Percentiles rank a stretch among this genome's conserved stretches.
Evolutionary conservation across 2,329 filamentous ascomycete genomes (phyloP).

Genomic region (Fusarium sp.): DNA sequence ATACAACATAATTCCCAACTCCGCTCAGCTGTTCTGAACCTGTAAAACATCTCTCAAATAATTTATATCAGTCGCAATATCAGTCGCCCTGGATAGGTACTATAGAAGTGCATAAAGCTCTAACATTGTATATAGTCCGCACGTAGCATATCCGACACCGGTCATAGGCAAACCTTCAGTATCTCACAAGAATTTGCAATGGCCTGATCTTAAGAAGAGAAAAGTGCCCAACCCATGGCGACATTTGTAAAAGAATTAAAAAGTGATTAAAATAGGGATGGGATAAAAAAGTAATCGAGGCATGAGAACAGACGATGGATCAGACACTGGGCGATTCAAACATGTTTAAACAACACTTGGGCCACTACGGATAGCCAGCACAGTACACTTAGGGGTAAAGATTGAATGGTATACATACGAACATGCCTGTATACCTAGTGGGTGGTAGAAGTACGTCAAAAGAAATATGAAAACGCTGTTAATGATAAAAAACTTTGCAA

Average conservation of each 20-base stretch:
- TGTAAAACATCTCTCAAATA: not conserved
- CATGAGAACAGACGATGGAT: conserved; percentile 26
- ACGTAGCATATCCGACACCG: not conserved
- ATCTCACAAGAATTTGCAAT: not conserved
- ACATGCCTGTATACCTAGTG: not conserved
- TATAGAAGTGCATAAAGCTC: not conserved
- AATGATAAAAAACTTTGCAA: not conserved
- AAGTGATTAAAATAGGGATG: not conserved
- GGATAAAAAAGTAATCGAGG: not conserved
- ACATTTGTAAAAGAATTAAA: not conserved
- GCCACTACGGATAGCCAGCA: not conserved
- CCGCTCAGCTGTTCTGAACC: not conserved
- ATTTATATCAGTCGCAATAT: not conserved
- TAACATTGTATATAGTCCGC: not conserved
- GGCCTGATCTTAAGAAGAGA: not conserved
- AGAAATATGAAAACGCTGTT: not conserved
- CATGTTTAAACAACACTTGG: conserved; percentile 19
- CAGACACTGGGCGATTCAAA: conserved; percentile 30
- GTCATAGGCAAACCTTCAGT: not conserved
- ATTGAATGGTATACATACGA: not conserved
- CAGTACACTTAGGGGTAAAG: not conserved
- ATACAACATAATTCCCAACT: conserved; percentile 7
- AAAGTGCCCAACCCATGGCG: not conserved
- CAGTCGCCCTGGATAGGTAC: not conserved
- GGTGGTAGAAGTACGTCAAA: not conserved